Base-by-base conservation (phyloP, 2,329 filamentous ascomycete genomes). In the Rutstroemia sp. region DNA sequence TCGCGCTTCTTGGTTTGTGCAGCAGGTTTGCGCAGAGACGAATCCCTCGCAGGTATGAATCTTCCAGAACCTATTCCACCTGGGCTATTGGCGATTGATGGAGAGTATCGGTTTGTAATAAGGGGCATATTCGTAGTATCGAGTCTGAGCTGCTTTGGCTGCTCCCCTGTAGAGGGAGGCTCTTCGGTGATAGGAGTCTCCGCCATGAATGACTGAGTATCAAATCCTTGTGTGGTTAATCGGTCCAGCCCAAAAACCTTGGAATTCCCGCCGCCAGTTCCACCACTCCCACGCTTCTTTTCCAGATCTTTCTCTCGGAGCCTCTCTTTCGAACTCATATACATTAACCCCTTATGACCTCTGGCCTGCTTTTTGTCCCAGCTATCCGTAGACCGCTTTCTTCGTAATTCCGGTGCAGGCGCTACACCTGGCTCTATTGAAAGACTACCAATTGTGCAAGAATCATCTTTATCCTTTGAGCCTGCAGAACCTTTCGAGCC, bases 261-360 rank as follows among this genome's bases (percentile, higher is more conserved):
- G 7, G 68, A 67, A 58, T 70, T 73, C 46, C 71, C 71, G 49
- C 71, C 73, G 23, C 70, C 67, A 39, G 72, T 64, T 48, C 73
- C 73, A 58, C 73, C 63, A 62, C 72, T 77, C n/a, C 65, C 27
- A 42, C 83, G 77, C 64, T 81, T 86, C 63, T 79, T 79, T 60
- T 87, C 83, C 4, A 72, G 72, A 60, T 87, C 84, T 61, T 78
- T 83, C 51, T 83, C 81, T 47, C 80, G 77, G 47, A 89, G 72
- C 30, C 78, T 77, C 68, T 89, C 86, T 66, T 81, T 85, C 47
- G 86, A 89, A 72, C 79, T 84, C 84, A 87, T 88, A 65, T 88
- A 88, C 79, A 85, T 83, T 65, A 88, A 71, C 3, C 83, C 80
- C 67, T 79, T 81, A 59, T 79, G 71, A 56, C 73, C 73, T 27